These are phyloP conservation scores for Diatrype stigma DNA, from an alignment of 2,329 filamentous ascomycete species.

Conservation along the genomic window DNA sequence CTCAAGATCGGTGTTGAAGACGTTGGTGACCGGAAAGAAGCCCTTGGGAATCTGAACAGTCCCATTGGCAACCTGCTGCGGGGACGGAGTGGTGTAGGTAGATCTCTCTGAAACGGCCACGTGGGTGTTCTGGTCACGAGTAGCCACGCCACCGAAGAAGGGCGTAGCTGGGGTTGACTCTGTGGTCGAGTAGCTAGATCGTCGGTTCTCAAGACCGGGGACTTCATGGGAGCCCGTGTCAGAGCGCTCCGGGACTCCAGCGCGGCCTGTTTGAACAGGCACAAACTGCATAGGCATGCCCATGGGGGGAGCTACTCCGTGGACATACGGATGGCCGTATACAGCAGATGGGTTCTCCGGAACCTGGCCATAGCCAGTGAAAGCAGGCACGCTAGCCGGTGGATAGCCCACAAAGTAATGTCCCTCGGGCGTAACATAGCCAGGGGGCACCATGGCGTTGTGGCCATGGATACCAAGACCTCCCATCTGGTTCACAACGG, in stretches of 20 bases:
- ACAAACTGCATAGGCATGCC: constrained; percentile 35
- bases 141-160: constrained; percentile 55
- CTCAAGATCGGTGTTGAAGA: constrained; percentile 52
- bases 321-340: constrained; percentile 31
- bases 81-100: constrained; percentile 63
- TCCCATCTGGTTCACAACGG: constrained; percentile 27
- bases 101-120: constrained; percentile 59
- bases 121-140: constrained; percentile 56
- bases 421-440: constrained; percentile 29
- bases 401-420: constrained; percentile 24
- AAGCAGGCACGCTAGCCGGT: constrained; percentile 17
- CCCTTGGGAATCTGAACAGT: constrained; percentile 38
- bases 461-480: constrained; percentile 30
- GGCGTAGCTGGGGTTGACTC: constrained; percentile 64
- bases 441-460: constrained; percentile 24
- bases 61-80: constrained; percentile 50
- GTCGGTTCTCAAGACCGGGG: constrained; percentile 60
- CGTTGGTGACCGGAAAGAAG: constrained; percentile 25
- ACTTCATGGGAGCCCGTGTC: constrained; percentile 50
- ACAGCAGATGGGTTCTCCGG: constrained; percentile 15
- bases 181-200: constrained; percentile 64
- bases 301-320: constrained; percentile 33
- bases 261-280: constrained; percentile 51
- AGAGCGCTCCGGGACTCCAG: constrained; percentile 41
- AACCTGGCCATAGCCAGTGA: constrained; percentile 19